Conservation (phyloP, 2,329 filamentous ascomycete species). For the Bipolaris bicolor region DNA sequence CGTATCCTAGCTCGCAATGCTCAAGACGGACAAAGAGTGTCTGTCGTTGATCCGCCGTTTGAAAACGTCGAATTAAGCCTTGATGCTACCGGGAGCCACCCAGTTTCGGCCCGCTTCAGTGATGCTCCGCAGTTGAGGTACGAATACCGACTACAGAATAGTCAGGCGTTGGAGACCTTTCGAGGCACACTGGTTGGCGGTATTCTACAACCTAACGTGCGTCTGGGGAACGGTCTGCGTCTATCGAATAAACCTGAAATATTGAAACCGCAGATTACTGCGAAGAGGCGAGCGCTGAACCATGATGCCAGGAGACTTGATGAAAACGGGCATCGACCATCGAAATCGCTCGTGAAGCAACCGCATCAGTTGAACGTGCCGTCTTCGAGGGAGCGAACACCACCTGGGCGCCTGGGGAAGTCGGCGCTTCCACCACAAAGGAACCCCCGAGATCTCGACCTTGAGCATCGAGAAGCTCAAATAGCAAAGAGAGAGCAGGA, state of each 20-base stretch:
- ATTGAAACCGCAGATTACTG: slow-evolving; percentile 1
- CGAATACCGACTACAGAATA: not conserved
- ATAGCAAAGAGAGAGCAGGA: slow-evolving; percentile 14
- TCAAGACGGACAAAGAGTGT: slow-evolving; percentile 11
- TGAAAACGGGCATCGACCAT: not conserved
- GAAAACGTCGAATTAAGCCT: slow-evolving; percentile 14
- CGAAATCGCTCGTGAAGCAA: not conserved
- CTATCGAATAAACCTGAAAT: slow-evolving; percentile 8
- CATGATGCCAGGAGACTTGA: not conserved
- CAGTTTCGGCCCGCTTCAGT: slow-evolving; percentile 8
- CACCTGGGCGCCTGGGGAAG: not conserved
- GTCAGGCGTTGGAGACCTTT: slow-evolving; percentile 19
- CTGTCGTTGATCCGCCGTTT: slow-evolving; percentile 12
- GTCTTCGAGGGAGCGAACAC: not conserved
- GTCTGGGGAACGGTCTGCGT: slow-evolving; percentile 22
- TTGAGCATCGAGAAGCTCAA: slow-evolving; percentile 15
- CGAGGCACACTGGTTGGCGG: slow-evolving; percentile 30
- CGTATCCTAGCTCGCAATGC: slow-evolving; percentile 21
- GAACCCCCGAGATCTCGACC: not conserved
- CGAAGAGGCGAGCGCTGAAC: slow-evolving; percentile 2
- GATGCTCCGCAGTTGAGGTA: slow-evolving; percentile 3
- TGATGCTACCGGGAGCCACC: slow-evolving; percentile 4
- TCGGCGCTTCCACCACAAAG: not conserved
- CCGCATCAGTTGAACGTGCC: not conserved
- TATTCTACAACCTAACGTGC: slow-evolving; percentile 29